These are phyloP conservation scores for Prunus kanzakura DNA, from an alignment of 306 rosid species.

Conservation along the genomic window DNA sequence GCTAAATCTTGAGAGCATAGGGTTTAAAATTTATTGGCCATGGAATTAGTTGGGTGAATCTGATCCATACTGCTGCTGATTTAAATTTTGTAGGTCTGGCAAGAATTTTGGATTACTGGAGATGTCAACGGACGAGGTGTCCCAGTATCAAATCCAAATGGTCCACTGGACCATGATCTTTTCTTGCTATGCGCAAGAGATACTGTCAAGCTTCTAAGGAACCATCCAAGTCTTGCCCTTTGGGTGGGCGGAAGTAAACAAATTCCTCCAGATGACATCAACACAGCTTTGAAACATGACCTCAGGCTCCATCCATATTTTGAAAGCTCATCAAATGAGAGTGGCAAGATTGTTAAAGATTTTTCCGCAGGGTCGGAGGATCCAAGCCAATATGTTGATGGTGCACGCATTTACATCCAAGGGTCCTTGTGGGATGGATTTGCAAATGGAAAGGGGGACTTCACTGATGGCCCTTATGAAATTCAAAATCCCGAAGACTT, in stretches of 20 bases:
- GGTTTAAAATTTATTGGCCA: background rate
- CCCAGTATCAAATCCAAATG: slow-evolving; percentile 78
- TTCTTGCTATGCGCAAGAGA: slow-evolving; percentile 91
- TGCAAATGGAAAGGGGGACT: slow-evolving; percentile 84
- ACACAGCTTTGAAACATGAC: slow-evolving; percentile 63
- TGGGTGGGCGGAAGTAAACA: slow-evolving; percentile 99
- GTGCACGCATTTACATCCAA: slow-evolving; percentile 73
- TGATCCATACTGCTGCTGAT: slow-evolving; percentile 22
- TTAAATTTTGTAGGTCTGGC: slow-evolving; percentile 74
- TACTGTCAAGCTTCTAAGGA: slow-evolving; percentile 87
- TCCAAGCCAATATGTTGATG: slow-evolving; percentile 89
- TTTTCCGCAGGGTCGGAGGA: slow-evolving; percentile 29
- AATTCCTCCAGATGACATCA: slow-evolving; percentile 80
- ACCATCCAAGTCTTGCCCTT: slow-evolving; percentile 90
- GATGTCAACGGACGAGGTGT: slow-evolving; percentile 87
- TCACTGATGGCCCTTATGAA: slow-evolving; percentile 89
- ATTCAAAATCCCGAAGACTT: slow-evolving; percentile 88
- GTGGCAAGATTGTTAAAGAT: slow-evolving; percentile 26
- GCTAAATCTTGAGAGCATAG: background rate
- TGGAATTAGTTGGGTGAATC: slow-evolving; percentile 4
- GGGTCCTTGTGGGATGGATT: slow-evolving; percentile 97
- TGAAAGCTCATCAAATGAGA: slow-evolving; percentile 27
- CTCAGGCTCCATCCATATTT: slow-evolving; percentile 76
- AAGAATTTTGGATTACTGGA: slow-evolving; percentile 98
- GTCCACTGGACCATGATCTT: slow-evolving; percentile 91